Evolutionary conservation across 257 asterid species (phyloP).

Genomic region (Plantago elongata): DNA sequence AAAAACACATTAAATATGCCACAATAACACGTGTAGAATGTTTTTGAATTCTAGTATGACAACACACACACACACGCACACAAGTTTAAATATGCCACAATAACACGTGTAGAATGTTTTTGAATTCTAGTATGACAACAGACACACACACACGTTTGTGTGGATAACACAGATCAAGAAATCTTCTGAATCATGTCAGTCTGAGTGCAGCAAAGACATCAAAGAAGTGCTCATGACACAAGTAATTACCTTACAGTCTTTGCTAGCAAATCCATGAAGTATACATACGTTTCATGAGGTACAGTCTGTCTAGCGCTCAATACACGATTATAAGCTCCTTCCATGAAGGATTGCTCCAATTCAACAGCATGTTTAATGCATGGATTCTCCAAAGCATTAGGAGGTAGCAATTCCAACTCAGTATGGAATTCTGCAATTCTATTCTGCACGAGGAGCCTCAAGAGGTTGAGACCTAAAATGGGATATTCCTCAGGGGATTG

Average conservation of each 20-base stretch:
- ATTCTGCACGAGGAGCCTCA: conserved; percentile 95
- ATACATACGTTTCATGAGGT: conserved; percentile 81
- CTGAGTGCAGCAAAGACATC: not conserved
- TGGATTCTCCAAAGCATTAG: conserved; percentile 76
- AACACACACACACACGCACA: too few relatives aligned
- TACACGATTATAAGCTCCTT: conserved; percentile 96
- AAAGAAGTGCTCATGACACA: not conserved
- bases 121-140: too few relatives aligned
- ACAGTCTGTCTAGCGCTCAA: conserved; percentile 84
- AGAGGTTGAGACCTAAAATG: conserved; percentile 91
- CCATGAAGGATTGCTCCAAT: conserved; percentile 96
- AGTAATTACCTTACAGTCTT: conserved; percentile 80
- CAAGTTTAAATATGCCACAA: too few relatives aligned
- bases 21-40: too few relatives aligned
- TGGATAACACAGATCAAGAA: too few relatives aligned
- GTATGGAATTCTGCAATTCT: conserved; percentile 97
- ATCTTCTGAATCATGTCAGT: too few relatives aligned
- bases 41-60: too few relatives aligned
- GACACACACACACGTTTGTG: too few relatives aligned
- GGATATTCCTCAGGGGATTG: conserved; percentile 87
- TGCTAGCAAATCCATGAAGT: conserved; percentile 94
- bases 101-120: too few relatives aligned
- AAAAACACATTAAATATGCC: too few relatives aligned
- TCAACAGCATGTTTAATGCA: conserved; percentile 95
- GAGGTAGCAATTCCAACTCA: conserved; percentile 79